Conservation (phyloP, 768 basidiomycete genomes). For the Lactifluus volemus region DNA sequence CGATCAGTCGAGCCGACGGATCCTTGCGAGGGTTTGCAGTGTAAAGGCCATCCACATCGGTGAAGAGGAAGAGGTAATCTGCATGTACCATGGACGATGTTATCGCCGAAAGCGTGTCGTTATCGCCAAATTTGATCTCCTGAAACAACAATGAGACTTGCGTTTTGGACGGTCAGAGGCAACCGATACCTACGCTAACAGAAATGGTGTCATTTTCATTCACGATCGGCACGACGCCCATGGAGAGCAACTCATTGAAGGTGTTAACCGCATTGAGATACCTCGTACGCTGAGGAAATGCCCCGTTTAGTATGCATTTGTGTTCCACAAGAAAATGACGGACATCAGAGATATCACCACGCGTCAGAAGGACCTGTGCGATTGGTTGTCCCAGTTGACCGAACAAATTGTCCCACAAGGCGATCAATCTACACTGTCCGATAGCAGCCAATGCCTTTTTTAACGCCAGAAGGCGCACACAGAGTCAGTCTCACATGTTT, state of each 20-base stretch:
- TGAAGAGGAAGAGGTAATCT: slow-evolving; percentile 92
- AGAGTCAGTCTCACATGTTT: not conserved
- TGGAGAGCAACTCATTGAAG: slow-evolving; percentile 77
- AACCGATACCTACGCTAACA: slow-evolving; percentile 65
- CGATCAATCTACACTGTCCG: slow-evolving; percentile 93
- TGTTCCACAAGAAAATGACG: slow-evolving; percentile 20
- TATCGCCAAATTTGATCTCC: slow-evolving; percentile 99
- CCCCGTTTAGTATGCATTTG: not conserved
- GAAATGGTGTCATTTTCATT: slow-evolving; percentile 99
- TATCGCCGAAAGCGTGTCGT: slow-evolving; percentile 95
- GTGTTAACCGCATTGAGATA: slow-evolving; percentile 97
- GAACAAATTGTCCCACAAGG: slow-evolving; percentile 95
- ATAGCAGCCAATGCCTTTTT: slow-evolving; percentile 88
- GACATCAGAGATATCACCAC: slow-evolving; percentile 97
- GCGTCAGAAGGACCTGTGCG: slow-evolving; percentile 87
- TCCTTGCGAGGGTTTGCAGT: slow-evolving; percentile 93
- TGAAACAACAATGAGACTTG: slow-evolving; percentile 25
- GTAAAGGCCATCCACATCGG: slow-evolving; percentile 94
- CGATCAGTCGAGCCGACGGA: slow-evolving; percentile 68
- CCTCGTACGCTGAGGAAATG: slow-evolving; percentile 62
- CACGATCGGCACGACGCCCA: slow-evolving; percentile 97
- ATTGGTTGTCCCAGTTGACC: slow-evolving; percentile 91
- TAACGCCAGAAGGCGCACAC: no score
- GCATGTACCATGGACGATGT: slow-evolving; percentile 97
- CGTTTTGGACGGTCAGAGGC: not conserved